phyloP scores from a whole-genome alignment of 768 basidiomycete genomes.

The Cubamyces sp. region DNA sequence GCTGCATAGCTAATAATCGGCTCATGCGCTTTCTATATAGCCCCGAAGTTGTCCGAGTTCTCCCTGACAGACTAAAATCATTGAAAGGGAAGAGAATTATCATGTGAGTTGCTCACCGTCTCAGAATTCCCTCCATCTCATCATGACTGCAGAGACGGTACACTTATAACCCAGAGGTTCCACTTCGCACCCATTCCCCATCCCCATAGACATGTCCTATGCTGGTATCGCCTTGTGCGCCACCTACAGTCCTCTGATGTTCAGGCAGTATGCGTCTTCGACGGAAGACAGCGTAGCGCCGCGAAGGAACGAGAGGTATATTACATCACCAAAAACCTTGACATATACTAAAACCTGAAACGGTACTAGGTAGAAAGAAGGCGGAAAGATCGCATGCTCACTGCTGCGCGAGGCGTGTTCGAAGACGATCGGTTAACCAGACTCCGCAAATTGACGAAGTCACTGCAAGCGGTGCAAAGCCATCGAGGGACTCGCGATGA shows the following conservation, averaged over 20 bases:
- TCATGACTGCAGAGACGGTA: conserved; percentile 66
- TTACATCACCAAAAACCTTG: not conserved
- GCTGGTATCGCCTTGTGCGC: conserved; percentile 73
- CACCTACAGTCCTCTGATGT: conserved; percentile 64
- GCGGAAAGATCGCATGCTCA: conserved; percentile 50
- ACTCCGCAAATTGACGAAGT: conserved; percentile 41
- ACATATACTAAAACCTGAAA: not conserved
- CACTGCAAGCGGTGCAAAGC: conserved; percentile 27
- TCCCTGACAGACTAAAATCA: conserved; percentile 66
- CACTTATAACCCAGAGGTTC: conserved; percentile 81
- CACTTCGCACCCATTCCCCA: conserved; percentile 73
- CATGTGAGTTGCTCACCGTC: conserved; percentile 52
- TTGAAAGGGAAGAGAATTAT: conserved; percentile 72
- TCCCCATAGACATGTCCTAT: conserved; percentile 68
- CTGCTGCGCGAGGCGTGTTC: conserved; percentile 55
- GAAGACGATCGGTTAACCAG: conserved; percentile 63
- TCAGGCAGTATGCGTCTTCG: conserved; percentile 76
- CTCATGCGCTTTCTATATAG: conserved; percentile 38
- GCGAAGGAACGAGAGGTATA: conserved; percentile 77
- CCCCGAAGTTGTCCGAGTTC: conserved; percentile 62
- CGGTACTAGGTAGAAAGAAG: conserved; percentile 57
- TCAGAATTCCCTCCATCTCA: not conserved
- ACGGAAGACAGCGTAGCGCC: conserved; percentile 64
- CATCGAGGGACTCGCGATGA: conserved; percentile 18
- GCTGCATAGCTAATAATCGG: not conserved